Evolutionary conservation across 805 yeast species (phyloP).

Genomic region (Kuraishia borneana): DNA sequence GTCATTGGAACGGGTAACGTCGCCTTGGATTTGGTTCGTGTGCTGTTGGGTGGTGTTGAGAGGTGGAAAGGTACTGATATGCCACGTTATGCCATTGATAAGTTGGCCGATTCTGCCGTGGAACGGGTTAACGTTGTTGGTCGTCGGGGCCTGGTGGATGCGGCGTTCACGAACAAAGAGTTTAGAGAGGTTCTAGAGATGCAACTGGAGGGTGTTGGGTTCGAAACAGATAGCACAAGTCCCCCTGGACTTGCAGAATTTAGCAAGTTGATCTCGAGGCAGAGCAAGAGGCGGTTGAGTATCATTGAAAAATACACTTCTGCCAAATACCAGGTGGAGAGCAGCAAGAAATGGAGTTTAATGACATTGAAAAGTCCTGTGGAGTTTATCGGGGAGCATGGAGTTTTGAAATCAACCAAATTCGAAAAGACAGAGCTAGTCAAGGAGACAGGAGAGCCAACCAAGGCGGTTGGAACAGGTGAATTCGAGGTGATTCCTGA

Average conservation of each 20-base stretch:
- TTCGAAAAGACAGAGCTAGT: slow-evolving; percentile 37
- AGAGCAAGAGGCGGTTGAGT: slow-evolving; percentile 54
- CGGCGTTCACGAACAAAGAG: slow-evolving; percentile 90
- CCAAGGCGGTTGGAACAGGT: slow-evolving; percentile 24
- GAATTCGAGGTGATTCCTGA: slow-evolving; percentile 23
- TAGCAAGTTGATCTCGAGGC: slow-evolving; percentile 30
- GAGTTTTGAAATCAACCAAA: slow-evolving; percentile 29
- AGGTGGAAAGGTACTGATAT: slow-evolving; percentile 70
- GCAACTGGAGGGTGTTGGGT: slow-evolving; percentile 30
- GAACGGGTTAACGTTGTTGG: slow-evolving; percentile 64
- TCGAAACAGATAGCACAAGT: slow-evolving; percentile 28
- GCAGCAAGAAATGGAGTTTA: slow-evolving; percentile 44
- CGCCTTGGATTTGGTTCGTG: slow-evolving; percentile 81
- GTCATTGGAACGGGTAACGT: slow-evolving; percentile 97
- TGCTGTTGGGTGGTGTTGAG: slow-evolving; percentile 48
- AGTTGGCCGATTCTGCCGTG: slow-evolving; percentile 43
- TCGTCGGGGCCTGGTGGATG: slow-evolving; percentile 74
- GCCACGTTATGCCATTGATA: slow-evolving; percentile 42
- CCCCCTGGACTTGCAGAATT: slow-evolving; percentile 16
- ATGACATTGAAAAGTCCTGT: slow-evolving; percentile 62
- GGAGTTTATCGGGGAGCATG: slow-evolving; percentile 29
- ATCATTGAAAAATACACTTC: slow-evolving; percentile 41
- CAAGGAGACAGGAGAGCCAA: slow-evolving; percentile 23
- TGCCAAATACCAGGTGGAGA: slow-evolving; percentile 3
- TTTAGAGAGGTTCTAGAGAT: slow-evolving; percentile 72